phyloP scores from a whole-genome alignment of 2,329 filamentous ascomycete genomes.

The Diaporthe velutina region DNA sequence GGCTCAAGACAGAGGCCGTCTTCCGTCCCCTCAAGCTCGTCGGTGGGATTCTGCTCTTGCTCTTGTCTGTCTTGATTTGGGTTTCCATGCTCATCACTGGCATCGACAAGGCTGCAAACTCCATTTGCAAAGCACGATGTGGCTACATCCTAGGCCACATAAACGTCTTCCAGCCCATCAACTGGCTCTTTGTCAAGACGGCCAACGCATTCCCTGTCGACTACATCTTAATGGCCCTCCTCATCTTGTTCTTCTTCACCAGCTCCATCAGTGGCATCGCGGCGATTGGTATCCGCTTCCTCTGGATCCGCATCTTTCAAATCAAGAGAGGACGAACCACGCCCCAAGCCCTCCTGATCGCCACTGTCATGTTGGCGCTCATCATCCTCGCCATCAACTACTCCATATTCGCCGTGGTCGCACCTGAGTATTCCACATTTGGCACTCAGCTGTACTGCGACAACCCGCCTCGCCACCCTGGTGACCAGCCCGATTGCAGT shows the following conservation, averaged over 20 bases:
- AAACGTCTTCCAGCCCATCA: constrained; percentile 95
- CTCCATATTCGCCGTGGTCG: constrained; percentile 91
- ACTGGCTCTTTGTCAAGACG: constrained; percentile 87
- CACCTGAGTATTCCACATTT: constrained; percentile 94
- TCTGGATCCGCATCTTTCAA: constrained; percentile 94
- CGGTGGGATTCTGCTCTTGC: constrained; percentile 82
- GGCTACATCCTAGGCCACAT: constrained; percentile 91
- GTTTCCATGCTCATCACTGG: constrained; percentile 94
- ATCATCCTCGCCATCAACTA: constrained; percentile 95
- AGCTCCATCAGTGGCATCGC: constrained; percentile 90
- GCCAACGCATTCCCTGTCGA: constrained; percentile 91
- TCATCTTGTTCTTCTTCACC: constrained; percentile 90
- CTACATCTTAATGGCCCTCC: constrained; percentile 87
- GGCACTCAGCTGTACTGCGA: constrained; percentile 96
- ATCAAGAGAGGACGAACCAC: constrained; percentile 90
- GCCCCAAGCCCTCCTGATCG: constrained; percentile 91
- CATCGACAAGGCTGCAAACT: constrained; percentile 97
- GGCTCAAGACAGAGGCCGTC: constrained; percentile 84
- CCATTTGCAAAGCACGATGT: constrained; percentile 88
- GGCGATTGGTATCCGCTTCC: constrained; percentile 90
- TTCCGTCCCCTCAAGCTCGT: constrained; percentile 91
- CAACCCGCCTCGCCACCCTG: constrained; percentile 71
- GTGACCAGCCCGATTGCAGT: constrained; percentile 81
- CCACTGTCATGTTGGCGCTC: constrained; percentile 90
- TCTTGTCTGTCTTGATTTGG: constrained; percentile 83